A percentile compares a stretch with the other conserved stretches of the same genome.
phyloP scores from a whole-genome alignment of 805 yeast genomes.

The Candida germanica region DNA sequence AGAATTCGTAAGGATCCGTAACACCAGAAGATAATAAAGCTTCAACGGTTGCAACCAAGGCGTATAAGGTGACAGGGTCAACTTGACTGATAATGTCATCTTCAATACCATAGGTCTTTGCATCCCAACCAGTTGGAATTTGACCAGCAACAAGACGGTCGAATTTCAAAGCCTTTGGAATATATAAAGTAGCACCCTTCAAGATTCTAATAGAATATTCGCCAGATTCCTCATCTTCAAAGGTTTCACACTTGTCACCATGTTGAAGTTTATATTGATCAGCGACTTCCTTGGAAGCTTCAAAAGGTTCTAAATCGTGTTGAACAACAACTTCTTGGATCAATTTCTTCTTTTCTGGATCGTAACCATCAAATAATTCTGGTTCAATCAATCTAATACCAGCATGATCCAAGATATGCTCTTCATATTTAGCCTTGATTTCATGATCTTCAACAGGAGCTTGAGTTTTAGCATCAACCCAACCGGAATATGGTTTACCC shows the following conservation, averaged over 20 bases:
- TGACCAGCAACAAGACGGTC: slow-evolving; percentile 87
- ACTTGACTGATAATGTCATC: slow-evolving; percentile 93
- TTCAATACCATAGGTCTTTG: slow-evolving; percentile 88
- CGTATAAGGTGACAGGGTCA: slow-evolving; percentile 91
- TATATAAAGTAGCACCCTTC: slow-evolving; percentile 86
- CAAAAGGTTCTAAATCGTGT: slow-evolving; percentile 95
- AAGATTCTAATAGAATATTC: slow-evolving; percentile 87
- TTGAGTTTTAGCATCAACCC: slow-evolving; percentile 94
- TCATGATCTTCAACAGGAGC: slow-evolving; percentile 94
- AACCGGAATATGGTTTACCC: slow-evolving; percentile 90
- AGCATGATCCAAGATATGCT: slow-evolving; percentile 81
- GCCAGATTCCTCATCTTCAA: slow-evolving; percentile 84
- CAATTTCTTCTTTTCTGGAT: slow-evolving; percentile 89
- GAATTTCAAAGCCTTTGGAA: slow-evolving; percentile 83
- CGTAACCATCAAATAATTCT: slow-evolving; percentile 88
- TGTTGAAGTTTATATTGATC: slow-evolving; percentile 91
- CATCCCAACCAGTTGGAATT: slow-evolving; percentile 98
- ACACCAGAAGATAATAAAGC: slow-evolving; percentile 92
- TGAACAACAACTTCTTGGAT: slow-evolving; percentile 95
- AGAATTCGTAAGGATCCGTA: slow-evolving; percentile 98
- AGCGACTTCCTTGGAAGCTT: slow-evolving; percentile 92
- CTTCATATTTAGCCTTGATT: slow-evolving; percentile 88
- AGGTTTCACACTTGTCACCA: slow-evolving; percentile 89
- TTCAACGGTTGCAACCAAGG: slow-evolving; percentile 91
- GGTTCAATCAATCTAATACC: slow-evolving; percentile 98